Percentiles rank a stretch among this genome's conserved stretches.
These are phyloP conservation scores for Metschnikowia reukaufii DNA, from an alignment of 805 yeast species.

Conservation along the genomic window DNA sequence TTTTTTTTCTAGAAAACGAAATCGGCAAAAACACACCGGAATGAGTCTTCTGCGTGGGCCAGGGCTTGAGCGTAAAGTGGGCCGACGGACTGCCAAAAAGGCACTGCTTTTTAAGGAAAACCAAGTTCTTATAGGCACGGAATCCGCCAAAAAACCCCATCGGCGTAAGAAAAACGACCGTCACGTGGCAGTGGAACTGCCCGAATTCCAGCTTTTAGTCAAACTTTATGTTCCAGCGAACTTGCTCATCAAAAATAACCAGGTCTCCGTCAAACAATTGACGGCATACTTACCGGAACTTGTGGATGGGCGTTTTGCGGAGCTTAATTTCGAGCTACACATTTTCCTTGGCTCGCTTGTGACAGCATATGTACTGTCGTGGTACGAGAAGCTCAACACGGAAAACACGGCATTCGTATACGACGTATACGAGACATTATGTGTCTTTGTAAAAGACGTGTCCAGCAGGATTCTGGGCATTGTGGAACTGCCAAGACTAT, in stretches of 20 bases:
- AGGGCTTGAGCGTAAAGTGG: background rate
- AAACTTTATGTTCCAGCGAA: conserved; percentile 36
- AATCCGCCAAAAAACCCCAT: conserved; percentile 1
- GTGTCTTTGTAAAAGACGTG: conserved; percentile 16
- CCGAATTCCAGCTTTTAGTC: conserved; percentile 37
- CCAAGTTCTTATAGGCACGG: conserved; percentile 14
- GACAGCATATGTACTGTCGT: conserved; percentile 19
- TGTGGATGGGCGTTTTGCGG: conserved; percentile 20
- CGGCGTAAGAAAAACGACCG: conserved; percentile 15
- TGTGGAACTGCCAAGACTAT: conserved; percentile 16
- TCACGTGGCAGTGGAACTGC: conserved; percentile 49
- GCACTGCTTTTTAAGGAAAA: conserved; percentile 13
- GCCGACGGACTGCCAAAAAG: conserved; percentile 11
- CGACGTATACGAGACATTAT: conserved; percentile 14
- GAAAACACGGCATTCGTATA: conserved; percentile 18
- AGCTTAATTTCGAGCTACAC: conserved; percentile 37
- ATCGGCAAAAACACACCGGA: background rate
- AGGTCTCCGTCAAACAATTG: conserved; percentile 27
- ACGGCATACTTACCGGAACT: conserved; percentile 30
- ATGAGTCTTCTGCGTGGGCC: conserved; percentile 2
- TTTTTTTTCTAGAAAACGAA: background rate
- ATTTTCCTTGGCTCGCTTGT: conserved; percentile 35
- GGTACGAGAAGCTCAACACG: conserved; percentile 22
- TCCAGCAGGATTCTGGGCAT: conserved; percentile 14
- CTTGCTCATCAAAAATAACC: conserved; percentile 31